Percentiles rank a stretch among this genome's conserved stretches.
Conservation (phyloP, 1,139 yeast species). For the Hemisphaericaspora xylanilytica region DNA sequence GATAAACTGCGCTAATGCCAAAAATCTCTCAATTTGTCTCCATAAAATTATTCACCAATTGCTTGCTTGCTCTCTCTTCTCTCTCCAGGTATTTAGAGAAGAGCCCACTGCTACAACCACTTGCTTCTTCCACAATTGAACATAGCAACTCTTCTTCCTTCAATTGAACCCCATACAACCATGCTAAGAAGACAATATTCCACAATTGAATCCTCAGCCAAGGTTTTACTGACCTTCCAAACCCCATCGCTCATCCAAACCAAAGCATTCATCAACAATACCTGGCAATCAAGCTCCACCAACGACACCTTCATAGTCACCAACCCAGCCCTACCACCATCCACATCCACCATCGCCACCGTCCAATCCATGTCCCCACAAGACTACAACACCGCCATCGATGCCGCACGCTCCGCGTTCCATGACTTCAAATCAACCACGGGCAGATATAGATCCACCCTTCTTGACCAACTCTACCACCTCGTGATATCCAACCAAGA, state of each 20-base stretch:
- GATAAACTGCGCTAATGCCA: too few species aligned
- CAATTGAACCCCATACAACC: not conserved
- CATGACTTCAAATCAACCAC: slow-evolving; percentile 35
- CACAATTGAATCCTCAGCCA: slow-evolving; percentile 14
- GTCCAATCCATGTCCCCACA: slow-evolving; percentile 35
- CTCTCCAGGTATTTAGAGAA: not conserved
- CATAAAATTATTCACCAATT: too few species aligned
- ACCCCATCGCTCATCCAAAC: slow-evolving; percentile 36
- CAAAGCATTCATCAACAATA: slow-evolving; percentile 43
- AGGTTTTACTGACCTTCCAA: slow-evolving; percentile 22
- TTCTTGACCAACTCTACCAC: slow-evolving; percentile 41
- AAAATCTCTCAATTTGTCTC: too few species aligned
- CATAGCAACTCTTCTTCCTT: too few species aligned
- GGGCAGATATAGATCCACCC: slow-evolving; percentile 38
- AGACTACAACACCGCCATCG: slow-evolving; percentile 41
- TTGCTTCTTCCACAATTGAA: not conserved
- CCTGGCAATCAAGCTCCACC: slow-evolving; percentile 33
- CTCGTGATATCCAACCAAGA: slow-evolving; percentile 64
- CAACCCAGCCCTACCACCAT: slow-evolving; percentile 44
- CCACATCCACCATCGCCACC: slow-evolving; percentile 32
- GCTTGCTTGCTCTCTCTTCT: too few species aligned
- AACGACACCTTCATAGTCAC: slow-evolving; percentile 34
- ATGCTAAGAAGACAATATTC: slow-evolving; percentile 12
- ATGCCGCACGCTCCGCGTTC: slow-evolving; percentile 38
- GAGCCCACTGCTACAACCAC: too few species aligned